These are phyloP conservation scores for Dendrobium officinale DNA, from an alignment of 106 monocot species.

Conservation along the genomic window DNA sequence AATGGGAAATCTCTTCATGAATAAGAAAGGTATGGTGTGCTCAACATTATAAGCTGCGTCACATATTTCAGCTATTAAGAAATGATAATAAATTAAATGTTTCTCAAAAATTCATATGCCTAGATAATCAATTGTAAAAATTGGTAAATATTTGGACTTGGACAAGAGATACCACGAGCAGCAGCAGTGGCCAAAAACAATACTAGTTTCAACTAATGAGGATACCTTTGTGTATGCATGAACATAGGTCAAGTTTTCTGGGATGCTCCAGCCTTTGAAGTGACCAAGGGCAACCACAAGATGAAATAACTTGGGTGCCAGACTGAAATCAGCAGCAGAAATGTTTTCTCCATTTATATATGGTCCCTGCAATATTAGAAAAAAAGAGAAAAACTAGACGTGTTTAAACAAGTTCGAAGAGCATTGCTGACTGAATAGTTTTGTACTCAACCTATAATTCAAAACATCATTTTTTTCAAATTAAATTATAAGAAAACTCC, in stretches of 20 bases:
- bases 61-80: no score
- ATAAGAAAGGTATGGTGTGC: no score
- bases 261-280: constrained; percentile 90
- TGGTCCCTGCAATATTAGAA: constrained; percentile 55
- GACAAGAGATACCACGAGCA: no score
- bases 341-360: constrained; percentile 60
- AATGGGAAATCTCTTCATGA: no score
- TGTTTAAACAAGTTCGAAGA: background rate
- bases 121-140: no score
- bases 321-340: constrained; percentile 71
- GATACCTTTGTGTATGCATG: constrained; percentile 65
- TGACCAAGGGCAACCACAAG: constrained; percentile 70
- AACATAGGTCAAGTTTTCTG: constrained; percentile 56
- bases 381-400: background rate
- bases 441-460: background rate
- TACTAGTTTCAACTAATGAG: background rate
- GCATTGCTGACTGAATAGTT: background rate
- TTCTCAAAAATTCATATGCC: no score
- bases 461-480: no score
- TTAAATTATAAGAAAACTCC: no score
- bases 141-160: no score
- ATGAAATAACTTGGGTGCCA: constrained; percentile 85
- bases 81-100: no score
- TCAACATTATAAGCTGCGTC: no score
- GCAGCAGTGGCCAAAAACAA: no score